Percentiles rank a stretch among this genome's conserved stretches.
Conservation (phyloP, 2,329 filamentous ascomycete species). For the Clonostachys byssicola region DNA sequence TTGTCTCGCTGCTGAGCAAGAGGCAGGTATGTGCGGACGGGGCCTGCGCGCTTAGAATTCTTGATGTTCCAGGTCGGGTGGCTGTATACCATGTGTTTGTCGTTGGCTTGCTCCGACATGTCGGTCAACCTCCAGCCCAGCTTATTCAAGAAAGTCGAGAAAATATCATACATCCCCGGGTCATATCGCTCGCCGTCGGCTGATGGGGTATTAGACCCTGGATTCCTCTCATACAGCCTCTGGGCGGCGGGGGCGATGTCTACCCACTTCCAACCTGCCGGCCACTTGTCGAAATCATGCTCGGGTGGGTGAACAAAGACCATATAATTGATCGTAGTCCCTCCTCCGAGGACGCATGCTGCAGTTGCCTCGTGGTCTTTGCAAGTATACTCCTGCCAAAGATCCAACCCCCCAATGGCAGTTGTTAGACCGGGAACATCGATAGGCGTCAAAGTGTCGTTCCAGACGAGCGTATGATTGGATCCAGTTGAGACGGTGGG, state of each 20-base stretch:
- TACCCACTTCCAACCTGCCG: conserved; percentile 60
- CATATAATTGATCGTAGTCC: conserved; percentile 61
- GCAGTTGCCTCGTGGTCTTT: conserved; percentile 19
- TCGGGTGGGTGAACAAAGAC: conserved; percentile 62
- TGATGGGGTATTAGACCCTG: conserved; percentile 54
- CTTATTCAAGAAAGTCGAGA: conserved; percentile 52
- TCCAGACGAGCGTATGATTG: conserved; percentile 56
- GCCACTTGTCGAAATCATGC: conserved; percentile 68
- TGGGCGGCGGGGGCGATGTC: conserved; percentile 49
- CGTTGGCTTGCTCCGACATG: conserved; percentile 51
- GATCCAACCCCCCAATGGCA: conserved; percentile 6
- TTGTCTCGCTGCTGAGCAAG: conserved; percentile 53
- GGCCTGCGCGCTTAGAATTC: conserved; percentile 62
- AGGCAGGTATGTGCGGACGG: conserved; percentile 58
- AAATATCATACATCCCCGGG: conserved; percentile 58
- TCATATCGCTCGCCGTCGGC: conserved; percentile 63
- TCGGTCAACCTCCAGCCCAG: conserved; percentile 60
- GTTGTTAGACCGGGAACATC: conserved; percentile 68
- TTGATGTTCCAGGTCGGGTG: conserved; percentile 63
- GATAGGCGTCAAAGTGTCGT: conserved; percentile 60
- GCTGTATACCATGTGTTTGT: conserved; percentile 62
- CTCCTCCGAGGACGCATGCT: conserved; percentile 63
- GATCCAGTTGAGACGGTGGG: conserved; percentile 62
- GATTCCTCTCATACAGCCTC: conserved; percentile 53
- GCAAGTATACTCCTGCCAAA: conserved; percentile 7